Evolutionary conservation across 441 rosid species (phyloP).

Genomic region (Erysimum pusillum): DNA sequence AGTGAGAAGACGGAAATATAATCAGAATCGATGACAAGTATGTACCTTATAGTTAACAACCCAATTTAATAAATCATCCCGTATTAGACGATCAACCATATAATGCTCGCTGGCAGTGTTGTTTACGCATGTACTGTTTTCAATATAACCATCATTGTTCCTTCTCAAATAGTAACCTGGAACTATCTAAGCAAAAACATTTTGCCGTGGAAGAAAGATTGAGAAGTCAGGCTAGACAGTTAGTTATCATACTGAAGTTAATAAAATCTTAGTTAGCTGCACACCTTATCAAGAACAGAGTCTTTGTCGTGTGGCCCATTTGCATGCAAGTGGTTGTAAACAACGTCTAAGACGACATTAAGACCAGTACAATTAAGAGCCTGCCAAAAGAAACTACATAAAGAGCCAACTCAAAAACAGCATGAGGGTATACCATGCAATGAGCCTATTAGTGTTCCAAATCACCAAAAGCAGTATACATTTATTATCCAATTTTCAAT

Average conservation of each 20-base stretch:
- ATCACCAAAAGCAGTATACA: constrained; percentile 12
- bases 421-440: constrained; percentile 3
- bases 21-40: constrained; percentile 28
- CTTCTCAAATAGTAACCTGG: constrained; percentile 98
- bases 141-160: constrained; percentile 81
- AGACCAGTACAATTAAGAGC: constrained; percentile 76
- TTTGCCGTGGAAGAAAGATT: constrained; percentile 26
- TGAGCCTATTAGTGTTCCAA: constrained; percentile 29
- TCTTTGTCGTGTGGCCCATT: constrained; percentile 80
- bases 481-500: neutral
- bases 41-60: constrained; percentile 88
- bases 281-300: constrained; percentile 96
- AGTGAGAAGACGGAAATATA: constrained; percentile 18
- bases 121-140: constrained; percentile 89
- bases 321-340: constrained; percentile 94
- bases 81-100: constrained; percentile 90
- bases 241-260: constrained; percentile 16
- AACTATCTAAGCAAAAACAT: constrained; percentile 69
- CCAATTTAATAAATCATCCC: constrained; percentile 93
- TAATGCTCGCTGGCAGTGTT: constrained; percentile 99
- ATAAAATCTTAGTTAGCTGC: constrained; percentile 9
- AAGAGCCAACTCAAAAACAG: constrained; percentile 29
- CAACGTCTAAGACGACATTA: constrained; percentile 89
- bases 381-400: constrained; percentile 54
- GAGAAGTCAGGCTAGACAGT: constrained; percentile 29